Percentiles rank a stretch among this genome's conserved stretches.
Evolutionary conservation across 768 basidiomycete species (phyloP).

Genomic region (Tulasnella sp.): DNA sequence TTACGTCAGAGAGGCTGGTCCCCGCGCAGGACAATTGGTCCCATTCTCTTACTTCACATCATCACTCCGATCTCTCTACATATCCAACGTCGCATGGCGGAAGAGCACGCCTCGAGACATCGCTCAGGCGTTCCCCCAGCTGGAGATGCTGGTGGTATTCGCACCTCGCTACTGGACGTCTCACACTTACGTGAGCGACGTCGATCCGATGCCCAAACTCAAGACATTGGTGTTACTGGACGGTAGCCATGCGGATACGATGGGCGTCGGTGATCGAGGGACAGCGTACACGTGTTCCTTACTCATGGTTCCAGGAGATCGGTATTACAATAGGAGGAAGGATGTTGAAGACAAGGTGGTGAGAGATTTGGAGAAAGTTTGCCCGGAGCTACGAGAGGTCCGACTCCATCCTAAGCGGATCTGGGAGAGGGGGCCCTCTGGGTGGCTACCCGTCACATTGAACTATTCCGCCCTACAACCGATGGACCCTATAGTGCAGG

Average conservation of each 20-base stretch:
- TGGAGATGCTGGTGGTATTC: not conserved
- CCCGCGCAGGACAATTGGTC: not conserved
- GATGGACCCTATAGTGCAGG: not conserved
- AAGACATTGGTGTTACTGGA: not conserved
- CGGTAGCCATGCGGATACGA: not conserved
- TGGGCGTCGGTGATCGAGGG: constrained; percentile 7
- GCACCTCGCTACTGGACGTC: constrained; percentile 12
- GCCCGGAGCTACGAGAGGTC: constrained; percentile 12
- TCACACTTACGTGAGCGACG: constrained; percentile 1
- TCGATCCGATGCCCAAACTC: not conserved
- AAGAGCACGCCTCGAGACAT: constrained; percentile 4
- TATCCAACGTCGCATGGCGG: constrained; percentile 7
- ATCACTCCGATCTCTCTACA: constrained; percentile 6
- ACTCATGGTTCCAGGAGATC: not conserved
- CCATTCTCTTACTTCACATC: constrained; percentile 13
- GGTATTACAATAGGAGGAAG: not conserved
- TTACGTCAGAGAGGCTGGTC: constrained; percentile 8
- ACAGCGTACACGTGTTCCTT: constrained; percentile 5
- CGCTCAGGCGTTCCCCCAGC: constrained; percentile 1
- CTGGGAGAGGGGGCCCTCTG: constrained; percentile 6
- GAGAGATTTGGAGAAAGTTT: not conserved
- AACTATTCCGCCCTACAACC: not conserved
- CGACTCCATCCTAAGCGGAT: not conserved
- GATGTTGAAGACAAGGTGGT: constrained; percentile 9
- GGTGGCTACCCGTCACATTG: constrained; percentile 1